Base-by-base conservation (phyloP, 768 basidiomycete species). In the Termitomyces sp. region DNA sequence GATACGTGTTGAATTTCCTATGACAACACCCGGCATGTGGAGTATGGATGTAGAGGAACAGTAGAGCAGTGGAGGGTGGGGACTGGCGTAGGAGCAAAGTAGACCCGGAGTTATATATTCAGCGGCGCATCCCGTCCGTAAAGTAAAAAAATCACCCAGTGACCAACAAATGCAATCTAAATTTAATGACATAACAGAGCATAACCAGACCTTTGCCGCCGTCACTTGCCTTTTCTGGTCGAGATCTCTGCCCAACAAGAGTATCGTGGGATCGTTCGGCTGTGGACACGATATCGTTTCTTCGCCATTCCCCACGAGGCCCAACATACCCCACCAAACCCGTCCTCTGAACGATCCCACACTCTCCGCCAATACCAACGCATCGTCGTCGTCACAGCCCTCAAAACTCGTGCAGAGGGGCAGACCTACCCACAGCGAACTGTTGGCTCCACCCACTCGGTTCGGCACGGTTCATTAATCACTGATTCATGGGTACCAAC, bases 1-100 rank as follows among this genome's bases (percentile, higher is more conserved):
- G 38, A 87, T 83, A 54, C 83, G 75, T 1, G 87, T 89, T 23
- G 85, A 83, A 63, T 85, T 84, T 65, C 77, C 79, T 54, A 87
- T 84, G 61, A 84, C 80, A 38, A 76, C 69, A 58, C 71, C 69
- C 8, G 76, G 73, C 76, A 78, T 78, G 60, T n/a, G 31, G 35
- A 52, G 53, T 35, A 35, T 53, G 57, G 59, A 57, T 38, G 40
- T 31, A 57, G 44, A 37, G n/a, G 11, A 34, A 9, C 17, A n/a
- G 25, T 38, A 23, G 16, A 14, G 35, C 23, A 51, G 40, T 19
- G 25, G 43, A 42, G 44, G 41, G 25, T 29, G 53, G 17, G 23
- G 19, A 17, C 21, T 19, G 31, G 44, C 16, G 34, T 27, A 42
- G 45, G 34, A 44, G 38, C 32, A 45, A 59, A 41, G 53, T 31